These are phyloP conservation scores for Globisporangium recalcitrans DNA, from an alignment of 352 stramenopile species.

Conservation along the genomic window DNA sequence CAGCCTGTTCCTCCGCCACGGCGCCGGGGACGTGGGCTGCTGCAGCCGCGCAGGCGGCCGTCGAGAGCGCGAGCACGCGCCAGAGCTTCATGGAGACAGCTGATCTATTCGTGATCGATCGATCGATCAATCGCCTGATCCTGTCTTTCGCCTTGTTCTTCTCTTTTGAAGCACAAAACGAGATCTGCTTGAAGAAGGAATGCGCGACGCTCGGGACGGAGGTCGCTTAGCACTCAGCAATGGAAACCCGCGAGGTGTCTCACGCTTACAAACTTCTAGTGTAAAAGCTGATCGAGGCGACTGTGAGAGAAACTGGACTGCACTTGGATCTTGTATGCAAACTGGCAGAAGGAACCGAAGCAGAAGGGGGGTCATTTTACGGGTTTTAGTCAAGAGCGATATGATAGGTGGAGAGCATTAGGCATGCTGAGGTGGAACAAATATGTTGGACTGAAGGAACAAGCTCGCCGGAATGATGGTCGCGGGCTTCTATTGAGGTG, in stretches of 20 bases:
- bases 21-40: no score
- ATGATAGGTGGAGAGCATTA: conserved; percentile 6
- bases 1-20: background rate
- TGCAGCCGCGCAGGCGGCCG: background rate
- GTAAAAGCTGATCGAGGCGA: background rate
- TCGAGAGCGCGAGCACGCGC: conserved; percentile 56
- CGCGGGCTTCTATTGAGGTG: conserved; percentile 4
- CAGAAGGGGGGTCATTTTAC: conserved; percentile 7
- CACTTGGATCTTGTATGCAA: background rate
- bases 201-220: background rate
- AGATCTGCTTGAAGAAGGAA: conserved; percentile 20
- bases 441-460: conserved; percentile 16
- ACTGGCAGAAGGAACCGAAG: background rate
- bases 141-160: conserved; percentile 21
- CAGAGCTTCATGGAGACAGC: conserved; percentile 73
- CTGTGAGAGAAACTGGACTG: background rate
- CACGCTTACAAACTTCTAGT: background rate
- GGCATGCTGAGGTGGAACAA: background rate
- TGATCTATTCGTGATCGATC: background rate
- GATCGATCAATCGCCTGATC: background rate
- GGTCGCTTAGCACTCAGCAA: background rate
- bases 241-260: background rate
- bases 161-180: background rate
- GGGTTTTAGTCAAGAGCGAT: background rate
- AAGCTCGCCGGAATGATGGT: conserved; percentile 7